phyloP scores from a whole-genome alignment of 208 protist genomes.

The Trypanosoma caninum region DNA sequence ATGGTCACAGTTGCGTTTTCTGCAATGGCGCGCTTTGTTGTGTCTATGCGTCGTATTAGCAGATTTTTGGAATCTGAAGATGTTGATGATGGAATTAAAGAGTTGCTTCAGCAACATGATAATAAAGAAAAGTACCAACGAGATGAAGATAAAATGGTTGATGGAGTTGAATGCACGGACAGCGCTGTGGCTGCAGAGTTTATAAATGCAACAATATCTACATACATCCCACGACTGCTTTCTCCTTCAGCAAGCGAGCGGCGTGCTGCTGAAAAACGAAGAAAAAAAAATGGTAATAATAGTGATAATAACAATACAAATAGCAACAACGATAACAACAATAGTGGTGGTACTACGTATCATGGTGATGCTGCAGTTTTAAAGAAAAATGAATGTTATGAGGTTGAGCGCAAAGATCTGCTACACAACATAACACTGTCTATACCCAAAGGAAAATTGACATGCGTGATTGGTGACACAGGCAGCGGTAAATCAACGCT shows the following conservation, averaged over 20 bases:
- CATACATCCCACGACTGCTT: slow-evolving; percentile 8
- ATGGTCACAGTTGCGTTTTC: slow-evolving; percentile 74
- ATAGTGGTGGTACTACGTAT: not conserved
- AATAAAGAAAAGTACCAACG: not conserved
- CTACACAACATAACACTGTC: slow-evolving; percentile 39
- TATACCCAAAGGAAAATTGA: slow-evolving; percentile 57
- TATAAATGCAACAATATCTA: slow-evolving; percentile 9
- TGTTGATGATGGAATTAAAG: slow-evolving; percentile 1
- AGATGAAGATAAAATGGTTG: not conserved
- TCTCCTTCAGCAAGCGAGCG: slow-evolving; percentile 8
- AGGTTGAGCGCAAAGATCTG: slow-evolving; percentile 35
- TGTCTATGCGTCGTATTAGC: slow-evolving; percentile 71
- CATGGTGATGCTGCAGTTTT: not conserved
- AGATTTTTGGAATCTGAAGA: slow-evolving; percentile 64
- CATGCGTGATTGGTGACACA: slow-evolving; percentile 65
- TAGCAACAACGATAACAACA: not conserved
- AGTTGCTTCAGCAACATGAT: not conserved
- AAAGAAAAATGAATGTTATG: slow-evolving; percentile 21
- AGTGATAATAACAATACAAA: not conserved
- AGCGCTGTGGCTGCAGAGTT: slow-evolving; percentile 22
- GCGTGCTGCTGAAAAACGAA: not conserved
- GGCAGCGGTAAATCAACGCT: slow-evolving; percentile 81
- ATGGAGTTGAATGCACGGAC: not conserved
- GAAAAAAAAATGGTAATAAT: not conserved
- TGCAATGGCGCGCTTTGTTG: slow-evolving; percentile 54